These are phyloP conservation scores for Simplicillium sp. DNA, from an alignment of 2,329 filamentous ascomycete genomes.

Conservation along the genomic window DNA sequence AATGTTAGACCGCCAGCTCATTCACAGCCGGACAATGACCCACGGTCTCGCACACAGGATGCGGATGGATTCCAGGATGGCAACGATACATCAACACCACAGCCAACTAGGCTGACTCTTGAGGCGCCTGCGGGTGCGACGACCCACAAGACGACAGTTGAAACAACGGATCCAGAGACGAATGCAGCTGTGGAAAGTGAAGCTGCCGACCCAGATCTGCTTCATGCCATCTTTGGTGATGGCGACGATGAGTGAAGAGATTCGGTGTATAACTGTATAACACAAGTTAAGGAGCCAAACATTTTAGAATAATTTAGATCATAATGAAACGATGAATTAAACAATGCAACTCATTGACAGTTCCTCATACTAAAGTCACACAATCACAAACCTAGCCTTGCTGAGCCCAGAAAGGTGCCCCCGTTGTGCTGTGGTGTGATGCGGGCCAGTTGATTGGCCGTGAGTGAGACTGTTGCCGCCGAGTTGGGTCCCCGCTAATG, in stretches of 20 bases:
- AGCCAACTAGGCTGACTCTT: neutral
- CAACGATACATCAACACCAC: too few relatives aligned
- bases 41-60: conserved; percentile 13
- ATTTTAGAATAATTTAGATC: neutral
- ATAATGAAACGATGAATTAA: too few relatives aligned
- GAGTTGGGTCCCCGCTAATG: too few relatives aligned
- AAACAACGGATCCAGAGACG: conserved; percentile 55
- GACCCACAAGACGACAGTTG: conserved; percentile 9
- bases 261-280: neutral
- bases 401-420: too few relatives aligned
- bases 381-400: too few relatives aligned
- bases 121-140: conserved; percentile 8
- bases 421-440: too few relatives aligned
- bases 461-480: too few relatives aligned
- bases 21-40: conserved; percentile 42
- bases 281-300: neutral
- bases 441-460: too few relatives aligned
- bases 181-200: conserved; percentile 61
- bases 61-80: neutral
- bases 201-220: conserved; percentile 70
- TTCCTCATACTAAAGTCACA: too few relatives aligned
- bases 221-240: conserved; percentile 89
- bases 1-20: conserved; percentile 71
- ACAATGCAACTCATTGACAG: too few relatives aligned
- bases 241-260: conserved; percentile 54